Evolutionary conservation across 371 early-diverging fungal species (phyloP), one percentile per base, ranked within the genome.

Genomic region (Haplosporangium sp.): DNA sequence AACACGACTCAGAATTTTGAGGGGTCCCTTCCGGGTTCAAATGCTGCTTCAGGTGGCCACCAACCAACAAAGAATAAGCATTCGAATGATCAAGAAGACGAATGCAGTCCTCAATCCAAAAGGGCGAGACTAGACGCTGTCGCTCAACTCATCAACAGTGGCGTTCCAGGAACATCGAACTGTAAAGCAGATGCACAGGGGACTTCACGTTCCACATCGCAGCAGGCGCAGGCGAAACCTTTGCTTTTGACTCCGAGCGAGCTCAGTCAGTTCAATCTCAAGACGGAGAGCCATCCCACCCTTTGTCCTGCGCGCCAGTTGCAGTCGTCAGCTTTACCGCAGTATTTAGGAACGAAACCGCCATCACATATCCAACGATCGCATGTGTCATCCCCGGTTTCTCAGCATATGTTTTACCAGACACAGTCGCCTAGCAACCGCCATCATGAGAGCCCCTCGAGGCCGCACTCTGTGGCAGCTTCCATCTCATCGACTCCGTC

Each of bases 41-140:
- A 29, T 2, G 29, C 29, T 29, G 29, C 29, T 2, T 29, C 29
- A 29, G 4, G 29, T 29, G 29, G 29, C 29, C 29, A 29, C 29
- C 29, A 29, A 29, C 29, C 54, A 47, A 55, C 40, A 36, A 60
- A 47, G 41, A 64, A 55, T 43, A 71, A 64, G 37, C 59, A 52
- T 21, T 14, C 36, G 40, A 37, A 59, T 23, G 55, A 45, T 18
- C 47, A 48, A 1, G 51, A 45, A 3, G 52, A 62, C 20, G 67
- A 56, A 7, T 56, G 62, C 9, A 52, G 51, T 16, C 75, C 16
- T 54, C 55, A 60, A 5, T 56, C 69, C 23, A 74, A 74, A 54
- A 64, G 69, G 38, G 61, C 69, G 18, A 74, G 60, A 38, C 64
- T 74, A 2, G 75, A 69, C 20, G 69, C 75, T 0, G 53, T 74